phyloP scores from a whole-genome alignment of 2,329 filamentous ascomycete species.

The Chaetomiaceae sp. region DNA sequence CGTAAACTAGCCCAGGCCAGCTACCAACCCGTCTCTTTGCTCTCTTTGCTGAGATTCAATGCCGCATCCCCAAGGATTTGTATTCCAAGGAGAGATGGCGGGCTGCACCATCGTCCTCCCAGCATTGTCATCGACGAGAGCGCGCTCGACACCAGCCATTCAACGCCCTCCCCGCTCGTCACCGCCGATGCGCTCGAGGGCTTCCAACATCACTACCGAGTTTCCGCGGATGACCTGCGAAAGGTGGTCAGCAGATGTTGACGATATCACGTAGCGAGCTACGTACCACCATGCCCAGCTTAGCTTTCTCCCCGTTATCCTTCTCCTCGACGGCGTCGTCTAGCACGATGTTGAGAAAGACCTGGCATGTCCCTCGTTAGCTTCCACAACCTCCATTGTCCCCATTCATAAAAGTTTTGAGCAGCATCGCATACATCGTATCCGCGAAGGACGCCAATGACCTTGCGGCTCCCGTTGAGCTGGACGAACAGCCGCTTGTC shows the following conservation, averaged over 20 bases:
- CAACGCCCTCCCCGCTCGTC: slow-evolving; percentile 44
- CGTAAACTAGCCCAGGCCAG: no score
- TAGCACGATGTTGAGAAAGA: slow-evolving; percentile 96
- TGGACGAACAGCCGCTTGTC: slow-evolving; percentile 98
- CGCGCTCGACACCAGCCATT: not conserved
- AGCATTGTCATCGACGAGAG: not conserved
- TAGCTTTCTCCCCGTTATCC: slow-evolving; percentile 79
- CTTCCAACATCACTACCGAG: slow-evolving; percentile 97
- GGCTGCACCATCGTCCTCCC: not conserved
- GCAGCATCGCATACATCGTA: slow-evolving; percentile 71
- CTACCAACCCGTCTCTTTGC: no score
- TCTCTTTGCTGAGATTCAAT: slow-evolving; percentile 3
- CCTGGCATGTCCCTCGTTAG: slow-evolving; percentile 45
- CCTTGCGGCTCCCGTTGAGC: slow-evolving; percentile 94
- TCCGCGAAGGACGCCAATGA: slow-evolving; percentile 86
- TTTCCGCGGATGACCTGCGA: slow-evolving; percentile 87
- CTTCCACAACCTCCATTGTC: not conserved
- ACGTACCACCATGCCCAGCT: slow-evolving; percentile 86
- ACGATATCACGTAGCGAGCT: not conserved
- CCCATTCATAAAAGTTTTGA: no score
- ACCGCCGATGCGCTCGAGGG: slow-evolving; percentile 60
- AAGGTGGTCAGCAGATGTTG: slow-evolving; percentile 23
- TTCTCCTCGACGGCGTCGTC: slow-evolving; percentile 97
- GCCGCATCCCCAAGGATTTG: slow-evolving; percentile 1
- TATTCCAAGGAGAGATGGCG: not conserved